A percentile compares a stretch with the other conserved stretches of the same genome.
Evolutionary conservation across 805 yeast species (phyloP).

Genomic region (Lipomyces lipofer): DNA sequence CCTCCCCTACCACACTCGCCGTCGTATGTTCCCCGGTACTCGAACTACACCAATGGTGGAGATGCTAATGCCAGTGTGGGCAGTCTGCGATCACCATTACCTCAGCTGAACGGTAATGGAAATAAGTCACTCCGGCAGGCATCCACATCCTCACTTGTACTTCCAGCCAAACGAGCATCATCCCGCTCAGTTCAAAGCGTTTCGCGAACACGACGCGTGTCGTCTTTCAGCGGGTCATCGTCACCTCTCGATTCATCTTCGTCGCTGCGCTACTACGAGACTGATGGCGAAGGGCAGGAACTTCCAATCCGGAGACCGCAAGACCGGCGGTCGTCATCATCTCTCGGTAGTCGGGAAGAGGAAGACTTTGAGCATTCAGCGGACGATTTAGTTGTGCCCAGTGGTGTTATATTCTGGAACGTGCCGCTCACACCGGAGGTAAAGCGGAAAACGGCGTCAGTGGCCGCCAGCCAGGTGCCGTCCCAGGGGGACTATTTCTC

Average conservation of each 20-base stretch:
- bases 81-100: slow-evolving; percentile 7
- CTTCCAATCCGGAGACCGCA: slow-evolving; percentile 17
- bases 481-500: neutral
- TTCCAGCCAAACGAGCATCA: neutral
- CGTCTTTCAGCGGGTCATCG: neutral
- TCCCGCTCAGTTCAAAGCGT: neutral
- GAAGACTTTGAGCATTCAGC: slow-evolving; percentile 39
- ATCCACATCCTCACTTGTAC: neutral
- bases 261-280: neutral
- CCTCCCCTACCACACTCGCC: slow-evolving; percentile 11
- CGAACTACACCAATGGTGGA: slow-evolving; percentile 8
- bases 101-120: neutral
- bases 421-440: slow-evolving; percentile 61
- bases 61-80: too few relatives aligned
- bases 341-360: neutral
- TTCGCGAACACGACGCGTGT: neutral
- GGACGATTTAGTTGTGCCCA: slow-evolving; percentile 58
- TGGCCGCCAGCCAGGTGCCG: neutral
- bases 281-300: neutral
- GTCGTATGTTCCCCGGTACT: slow-evolving; percentile 6
- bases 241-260: neutral
- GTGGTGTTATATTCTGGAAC: slow-evolving; percentile 56
- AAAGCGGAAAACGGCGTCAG: neutral
- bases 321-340: neutral
- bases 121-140: neutral